A percentile compares a stretch with the other conserved stretches of the same genome.
phyloP scores from a whole-genome alignment of 2,329 filamentous ascomycete species.

The Stemphylium vesicarium region DNA sequence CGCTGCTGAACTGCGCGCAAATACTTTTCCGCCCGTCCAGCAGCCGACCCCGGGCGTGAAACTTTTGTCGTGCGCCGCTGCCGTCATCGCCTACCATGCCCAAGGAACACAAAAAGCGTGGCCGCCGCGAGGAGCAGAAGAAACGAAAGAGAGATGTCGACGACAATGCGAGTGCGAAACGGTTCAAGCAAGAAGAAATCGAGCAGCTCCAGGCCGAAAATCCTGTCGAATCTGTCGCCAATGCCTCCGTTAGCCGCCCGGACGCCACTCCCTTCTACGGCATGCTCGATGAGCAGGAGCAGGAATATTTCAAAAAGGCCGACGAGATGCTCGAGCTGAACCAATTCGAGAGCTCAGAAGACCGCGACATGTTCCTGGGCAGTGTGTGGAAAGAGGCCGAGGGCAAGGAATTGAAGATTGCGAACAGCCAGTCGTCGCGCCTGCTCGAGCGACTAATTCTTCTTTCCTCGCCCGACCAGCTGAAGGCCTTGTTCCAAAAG shows the following conservation, averaged over 20 bases:
- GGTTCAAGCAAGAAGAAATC: constrained; percentile 33
- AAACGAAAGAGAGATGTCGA: constrained; percentile 54
- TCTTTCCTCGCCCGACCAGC: constrained; percentile 76
- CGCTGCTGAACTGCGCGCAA: background rate
- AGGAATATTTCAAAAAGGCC: constrained; percentile 91
- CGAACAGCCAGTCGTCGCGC: constrained; percentile 91
- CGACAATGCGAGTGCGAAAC: constrained; percentile 47
- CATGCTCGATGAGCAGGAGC: constrained; percentile 88
- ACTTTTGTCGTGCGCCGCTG: constrained; percentile 22
- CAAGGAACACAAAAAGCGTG: constrained; percentile 64
- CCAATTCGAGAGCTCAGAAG: constrained; percentile 78
- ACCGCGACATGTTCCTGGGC: constrained; percentile 63
- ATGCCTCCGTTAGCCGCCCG: constrained; percentile 38
- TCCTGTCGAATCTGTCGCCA: constrained; percentile 30
- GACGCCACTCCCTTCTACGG: constrained; percentile 84
- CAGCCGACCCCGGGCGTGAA: constrained; percentile 21
- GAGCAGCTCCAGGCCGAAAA: constrained; percentile 21
- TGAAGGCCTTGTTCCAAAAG: constrained; percentile 84
- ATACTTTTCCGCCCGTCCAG: background rate
- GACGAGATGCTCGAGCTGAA: constrained; percentile 91
- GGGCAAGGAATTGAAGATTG: constrained; percentile 94
- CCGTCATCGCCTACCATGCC: constrained; percentile 55
- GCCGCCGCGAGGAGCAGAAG: constrained; percentile 58
- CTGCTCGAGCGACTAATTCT: constrained; percentile 91
- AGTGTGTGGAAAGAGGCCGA: constrained; percentile 86